Evolutionary conservation across 805 yeast species (phyloP).

Genomic region (Kregervanrija pseudodelftensis): DNA sequence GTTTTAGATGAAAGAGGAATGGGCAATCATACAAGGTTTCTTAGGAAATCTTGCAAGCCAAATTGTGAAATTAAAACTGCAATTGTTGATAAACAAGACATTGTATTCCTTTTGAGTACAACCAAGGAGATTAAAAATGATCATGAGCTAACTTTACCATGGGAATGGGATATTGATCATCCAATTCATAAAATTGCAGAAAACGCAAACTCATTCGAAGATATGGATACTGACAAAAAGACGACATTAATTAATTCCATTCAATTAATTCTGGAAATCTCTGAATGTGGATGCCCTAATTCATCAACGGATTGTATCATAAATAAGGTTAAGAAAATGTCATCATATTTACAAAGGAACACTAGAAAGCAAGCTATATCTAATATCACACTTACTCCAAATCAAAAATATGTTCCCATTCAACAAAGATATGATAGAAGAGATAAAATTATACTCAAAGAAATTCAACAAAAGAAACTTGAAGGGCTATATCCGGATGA

Average conservation of each 20-base stretch:
- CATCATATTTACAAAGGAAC: slow-evolving; percentile 52
- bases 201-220: slow-evolving; percentile 44
- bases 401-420: slow-evolving; percentile 27
- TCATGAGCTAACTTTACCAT: slow-evolving; percentile 69
- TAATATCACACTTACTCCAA: slow-evolving; percentile 20
- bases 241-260: slow-evolving; percentile 51
- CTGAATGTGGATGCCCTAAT: slow-evolving; percentile 54
- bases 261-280: slow-evolving; percentile 52
- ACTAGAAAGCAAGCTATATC: slow-evolving; percentile 41
- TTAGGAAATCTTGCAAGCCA: slow-evolving; percentile 70
- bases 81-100: slow-evolving; percentile 29
- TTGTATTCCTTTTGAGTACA: slow-evolving; percentile 52
- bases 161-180: slow-evolving; percentile 85
- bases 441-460: slow-evolving; percentile 14
- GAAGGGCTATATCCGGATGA: too few relatives aligned
- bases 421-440: slow-evolving; percentile 24
- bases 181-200: slow-evolving; percentile 55
- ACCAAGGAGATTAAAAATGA: slow-evolving; percentile 48
- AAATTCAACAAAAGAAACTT: not conserved
- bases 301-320: slow-evolving; percentile 47
- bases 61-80: slow-evolving; percentile 60
- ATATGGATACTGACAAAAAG: slow-evolving; percentile 45
- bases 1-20: slow-evolving; percentile 71
- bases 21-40: slow-evolving; percentile 70
- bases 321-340: slow-evolving; percentile 53